These are phyloP conservation scores for Vitrella brassicaformis DNA, from an alignment of 73 alveolate species.

Conservation along the genomic window DNA sequence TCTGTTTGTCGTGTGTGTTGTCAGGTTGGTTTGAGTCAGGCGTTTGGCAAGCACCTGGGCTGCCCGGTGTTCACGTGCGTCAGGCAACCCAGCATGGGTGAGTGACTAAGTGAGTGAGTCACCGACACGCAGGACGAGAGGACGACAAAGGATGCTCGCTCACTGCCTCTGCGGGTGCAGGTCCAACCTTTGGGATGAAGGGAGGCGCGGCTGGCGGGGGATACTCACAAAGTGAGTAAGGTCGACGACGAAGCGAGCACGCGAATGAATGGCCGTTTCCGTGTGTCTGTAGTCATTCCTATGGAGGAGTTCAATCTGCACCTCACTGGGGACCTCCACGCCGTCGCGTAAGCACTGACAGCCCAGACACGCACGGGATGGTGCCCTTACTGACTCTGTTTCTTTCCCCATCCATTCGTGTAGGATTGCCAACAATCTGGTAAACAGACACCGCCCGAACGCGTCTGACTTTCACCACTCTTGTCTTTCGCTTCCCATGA, in stretches of 20 bases:
- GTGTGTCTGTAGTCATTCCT: conserved; percentile 14
- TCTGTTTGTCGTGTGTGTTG: background rate
- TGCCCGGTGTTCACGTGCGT: conserved; percentile 16
- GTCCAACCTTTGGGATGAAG: conserved; percentile 39
- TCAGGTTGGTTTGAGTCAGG: conserved; percentile 16
- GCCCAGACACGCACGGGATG: too few species aligned
- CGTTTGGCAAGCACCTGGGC: conserved; percentile 1
- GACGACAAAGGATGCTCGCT: too few species aligned
- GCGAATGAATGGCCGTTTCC: background rate
- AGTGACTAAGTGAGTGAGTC: too few species aligned
- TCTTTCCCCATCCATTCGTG: too few species aligned
- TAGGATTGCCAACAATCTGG: too few species aligned
- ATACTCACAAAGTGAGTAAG: conserved; percentile 20
- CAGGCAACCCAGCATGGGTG: conserved; percentile 41
- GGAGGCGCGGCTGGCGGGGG: conserved; percentile 50
- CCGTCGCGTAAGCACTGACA: conserved; percentile 8
- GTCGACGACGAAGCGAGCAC: background rate
- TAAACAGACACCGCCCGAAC: too few species aligned
- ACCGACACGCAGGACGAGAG: too few species aligned
- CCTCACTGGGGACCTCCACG: conserved; percentile 41
- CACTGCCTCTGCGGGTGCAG: too few species aligned
- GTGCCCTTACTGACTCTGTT: too few species aligned
- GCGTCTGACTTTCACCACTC: too few species aligned
- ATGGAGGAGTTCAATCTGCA: conserved; percentile 44
- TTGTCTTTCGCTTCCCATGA: too few species aligned